Conservation (phyloP, 1,139 yeast species). For the Kluyveromyces marxianus region DNA sequence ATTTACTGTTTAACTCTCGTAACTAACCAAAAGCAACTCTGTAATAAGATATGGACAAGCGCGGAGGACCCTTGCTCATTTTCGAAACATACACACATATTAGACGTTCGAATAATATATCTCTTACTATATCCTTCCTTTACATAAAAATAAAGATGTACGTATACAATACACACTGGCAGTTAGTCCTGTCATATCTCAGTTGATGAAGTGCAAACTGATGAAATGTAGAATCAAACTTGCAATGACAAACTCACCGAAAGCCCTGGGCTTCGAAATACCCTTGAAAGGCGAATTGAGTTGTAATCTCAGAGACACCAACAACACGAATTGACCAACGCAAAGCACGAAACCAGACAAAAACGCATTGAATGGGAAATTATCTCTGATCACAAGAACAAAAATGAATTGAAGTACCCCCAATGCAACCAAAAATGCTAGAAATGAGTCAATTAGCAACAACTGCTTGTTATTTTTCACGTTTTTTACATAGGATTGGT, state of each 20-base stretch:
- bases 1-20: too few species aligned
- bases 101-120: too few species aligned
- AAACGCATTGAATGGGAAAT: slow-evolving; percentile 94
- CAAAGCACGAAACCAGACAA: slow-evolving; percentile 87
- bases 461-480: slow-evolving; percentile 33
- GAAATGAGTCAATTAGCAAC: slow-evolving; percentile 68
- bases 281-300: slow-evolving; percentile 41
- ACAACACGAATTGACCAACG: slow-evolving; percentile 90
- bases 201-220: slow-evolving; percentile 86
- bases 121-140: too few species aligned
- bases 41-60: too few species aligned
- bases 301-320: slow-evolving; percentile 75
- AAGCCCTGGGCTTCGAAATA: slow-evolving; percentile 70
- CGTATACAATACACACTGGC: too few species aligned
- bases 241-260: slow-evolving; percentile 85
- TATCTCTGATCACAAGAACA: slow-evolving; percentile 64
- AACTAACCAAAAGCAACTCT: too few species aligned
- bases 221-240: slow-evolving; percentile 84
- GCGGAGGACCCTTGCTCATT: neutral
- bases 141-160: too few species aligned
- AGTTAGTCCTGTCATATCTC: too few species aligned
- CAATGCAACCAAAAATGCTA: slow-evolving; percentile 62
- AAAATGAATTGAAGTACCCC: slow-evolving; percentile 77
- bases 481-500: slow-evolving; percentile 38
- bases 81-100: neutral